Base-by-base conservation (phyloP, 257 asterid species). In the Gentiana dahurica region DNA sequence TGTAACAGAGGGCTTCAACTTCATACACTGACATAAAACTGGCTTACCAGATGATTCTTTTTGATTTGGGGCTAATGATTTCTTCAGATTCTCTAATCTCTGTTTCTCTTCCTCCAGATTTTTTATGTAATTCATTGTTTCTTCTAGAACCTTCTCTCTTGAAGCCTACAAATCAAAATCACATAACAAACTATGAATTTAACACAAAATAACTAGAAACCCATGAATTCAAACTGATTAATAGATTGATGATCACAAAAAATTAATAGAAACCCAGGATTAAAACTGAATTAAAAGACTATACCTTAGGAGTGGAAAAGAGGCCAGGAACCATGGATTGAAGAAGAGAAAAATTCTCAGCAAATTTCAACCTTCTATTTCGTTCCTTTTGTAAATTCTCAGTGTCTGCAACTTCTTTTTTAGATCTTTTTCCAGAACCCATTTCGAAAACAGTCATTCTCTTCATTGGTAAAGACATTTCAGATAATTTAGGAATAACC, bases 261-360 rank as follows among this genome's bases (percentile, higher is more conserved):
- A 12, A 15, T 9, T 12, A 43, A 34, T 34, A 58, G 37, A 2
- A 51, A 52, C 4, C 49, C 59, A 49, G n/a, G 51, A 48, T 48
- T 8, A 37, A 4, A 49, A 33, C 33, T 39, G 45, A 45, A 51
- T 2, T 32, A 53, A 41, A 49, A 34, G 50, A 55, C 55, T 35
- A 4, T 53, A 84, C 96, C 93, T 88, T 88, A 8, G 8, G 6
- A 6, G 61, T 44, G 36, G 54, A n/a, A 54, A 34, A 9, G 33
- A 77, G 73, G 45, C 76, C 58, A 24, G 96, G 93, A 65, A 87
- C 68, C 79, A 74, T 64, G 24, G 87, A 78, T 50, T 59, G 81
- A 64, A 87, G 87, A 65, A 70, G 34, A 62, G 78, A 74, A 63
- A 41, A 84, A 0, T 61, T 73, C 36, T 73, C 77, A 58, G 35